Percentiles rank a stretch among this genome's conserved stretches.
Evolutionary conservation across 176 grass and related monocot genomes (phyloP).

Genomic region (Rhipidocladum racemiflorum): DNA sequence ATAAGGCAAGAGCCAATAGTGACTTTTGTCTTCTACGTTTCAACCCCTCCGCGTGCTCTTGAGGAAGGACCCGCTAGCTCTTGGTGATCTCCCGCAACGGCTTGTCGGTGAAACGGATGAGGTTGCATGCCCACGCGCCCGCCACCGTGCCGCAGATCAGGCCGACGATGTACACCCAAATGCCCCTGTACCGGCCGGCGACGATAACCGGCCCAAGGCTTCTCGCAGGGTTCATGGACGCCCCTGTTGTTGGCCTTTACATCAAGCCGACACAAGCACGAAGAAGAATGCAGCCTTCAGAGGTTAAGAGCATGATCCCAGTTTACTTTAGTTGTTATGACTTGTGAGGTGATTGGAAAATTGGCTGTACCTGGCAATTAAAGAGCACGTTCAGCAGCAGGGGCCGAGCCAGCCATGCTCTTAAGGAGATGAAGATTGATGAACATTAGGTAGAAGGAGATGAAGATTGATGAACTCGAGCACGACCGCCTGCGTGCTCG

Average conservation of each 20-base stretch:
- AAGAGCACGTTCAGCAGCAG: slow-evolving; percentile 63
- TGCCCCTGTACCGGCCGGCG: slow-evolving; percentile 17
- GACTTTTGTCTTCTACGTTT: neutral
- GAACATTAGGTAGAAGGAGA: slow-evolving; percentile 91
- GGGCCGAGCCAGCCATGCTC: no score
- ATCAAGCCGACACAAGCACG: neutral
- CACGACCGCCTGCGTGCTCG: slow-evolving; percentile 54
- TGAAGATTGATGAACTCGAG: slow-evolving; percentile 82
- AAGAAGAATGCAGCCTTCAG: neutral
- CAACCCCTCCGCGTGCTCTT: neutral
- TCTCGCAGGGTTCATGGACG: slow-evolving; percentile 68
- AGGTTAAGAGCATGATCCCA: neutral
- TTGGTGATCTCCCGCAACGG: slow-evolving; percentile 42
- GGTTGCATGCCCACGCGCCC: slow-evolving; percentile 51
- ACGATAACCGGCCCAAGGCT: slow-evolving; percentile 55
- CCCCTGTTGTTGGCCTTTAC: slow-evolving; percentile 47
- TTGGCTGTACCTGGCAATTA: slow-evolving; percentile 44
- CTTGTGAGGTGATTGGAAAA: neutral
- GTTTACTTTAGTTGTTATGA: neutral
- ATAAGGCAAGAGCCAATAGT: no score
- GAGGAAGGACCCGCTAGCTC: slow-evolving; percentile 30
- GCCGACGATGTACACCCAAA: slow-evolving; percentile 52
- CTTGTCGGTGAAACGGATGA: slow-evolving; percentile 52
- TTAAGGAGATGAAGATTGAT: no score
- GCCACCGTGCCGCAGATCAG: slow-evolving; percentile 42